Conservation (phyloP, 495 filamentous ascomycete species). For the Poronia punctata region DNA sequence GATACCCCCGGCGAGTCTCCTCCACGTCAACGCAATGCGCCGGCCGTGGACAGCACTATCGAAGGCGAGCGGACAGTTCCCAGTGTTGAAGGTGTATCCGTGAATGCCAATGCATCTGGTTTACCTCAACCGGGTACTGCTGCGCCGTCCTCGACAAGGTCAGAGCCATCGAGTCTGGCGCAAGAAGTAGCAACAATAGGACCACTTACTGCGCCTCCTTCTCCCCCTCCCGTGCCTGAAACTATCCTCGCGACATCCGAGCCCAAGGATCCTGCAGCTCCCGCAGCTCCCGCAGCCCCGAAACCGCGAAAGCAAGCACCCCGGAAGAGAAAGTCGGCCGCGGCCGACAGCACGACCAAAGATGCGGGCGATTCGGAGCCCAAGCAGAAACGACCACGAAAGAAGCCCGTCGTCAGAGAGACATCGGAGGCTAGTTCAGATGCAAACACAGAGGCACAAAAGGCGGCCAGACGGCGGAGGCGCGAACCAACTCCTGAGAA, state of each 20-base stretch:
- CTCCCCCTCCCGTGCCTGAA: constrained; percentile 14
- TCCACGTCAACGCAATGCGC: neutral
- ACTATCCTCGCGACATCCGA: constrained; percentile 11
- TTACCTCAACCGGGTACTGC: neutral
- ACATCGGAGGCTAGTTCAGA: constrained; percentile 14
- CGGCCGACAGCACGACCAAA: constrained; percentile 3
- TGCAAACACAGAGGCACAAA: constrained; percentile 21
- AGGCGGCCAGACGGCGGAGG: constrained; percentile 29
- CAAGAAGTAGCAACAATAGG: constrained; percentile 5
- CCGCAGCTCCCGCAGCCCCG: constrained; percentile 9
- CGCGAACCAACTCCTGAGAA: constrained; percentile 63
- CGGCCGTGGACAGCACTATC: neutral
- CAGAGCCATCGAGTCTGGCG: constrained; percentile 5
- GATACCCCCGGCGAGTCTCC: neutral
- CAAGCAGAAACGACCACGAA: constrained; percentile 17
- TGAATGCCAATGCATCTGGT: neutral
- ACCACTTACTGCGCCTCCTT: constrained; percentile 13
- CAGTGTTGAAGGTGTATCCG: neutral
- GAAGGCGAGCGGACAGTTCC: neutral
- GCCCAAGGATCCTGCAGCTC: constrained; percentile 4
- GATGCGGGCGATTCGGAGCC: constrained; percentile 13
- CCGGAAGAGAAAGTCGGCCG: constrained; percentile 15
- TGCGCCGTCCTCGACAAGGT: neutral
- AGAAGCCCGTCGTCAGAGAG: constrained; percentile 7
- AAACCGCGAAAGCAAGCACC: constrained; percentile 20